Conservation (phyloP, 2,329 filamentous ascomycete species). For the Ascochyta koolunga region DNA sequence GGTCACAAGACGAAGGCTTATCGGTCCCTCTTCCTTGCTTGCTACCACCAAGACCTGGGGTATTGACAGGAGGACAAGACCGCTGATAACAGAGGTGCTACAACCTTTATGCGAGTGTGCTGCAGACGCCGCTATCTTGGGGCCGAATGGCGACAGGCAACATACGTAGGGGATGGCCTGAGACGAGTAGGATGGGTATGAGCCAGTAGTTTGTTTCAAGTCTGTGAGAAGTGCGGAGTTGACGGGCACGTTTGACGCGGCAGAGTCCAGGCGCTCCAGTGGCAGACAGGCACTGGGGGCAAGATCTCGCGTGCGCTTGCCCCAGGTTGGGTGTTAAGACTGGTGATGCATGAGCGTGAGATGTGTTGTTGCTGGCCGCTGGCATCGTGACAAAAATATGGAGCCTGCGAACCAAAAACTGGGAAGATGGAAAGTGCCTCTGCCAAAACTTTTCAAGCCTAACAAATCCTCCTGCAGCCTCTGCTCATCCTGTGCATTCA, state of each 20-base stretch:
- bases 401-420: background rate
- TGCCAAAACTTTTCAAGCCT: conserved; percentile 1
- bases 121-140: background rate
- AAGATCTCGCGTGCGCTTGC: conserved; percentile 8
- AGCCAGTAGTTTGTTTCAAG: conserved; percentile 19
- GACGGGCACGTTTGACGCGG: conserved; percentile 1
- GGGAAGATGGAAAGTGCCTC: background rate
- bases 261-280: conserved; percentile 7
- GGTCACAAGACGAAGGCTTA: conserved; percentile 16
- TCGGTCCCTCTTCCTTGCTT: conserved; percentile 16
- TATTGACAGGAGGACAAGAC: conserved; percentile 4
- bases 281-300: background rate
- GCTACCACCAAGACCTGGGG: conserved; percentile 1
- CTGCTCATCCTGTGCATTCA: conserved; percentile 13
- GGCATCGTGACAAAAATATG: conserved; percentile 2
- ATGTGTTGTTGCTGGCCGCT: conserved; percentile 3
- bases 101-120: conserved; percentile 10
- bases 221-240: conserved; percentile 19
- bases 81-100: conserved; percentile 11
- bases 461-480: conserved; percentile 12
- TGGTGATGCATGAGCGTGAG: conserved; percentile 5
- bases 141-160: conserved; percentile 5
- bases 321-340: background rate
- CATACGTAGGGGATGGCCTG: conserved; percentile 5
- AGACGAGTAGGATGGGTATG: conserved; percentile 18